phyloP scores from a whole-genome alignment of 2,329 filamentous ascomycete genomes.

The Calcarisporium arbuscula region DNA sequence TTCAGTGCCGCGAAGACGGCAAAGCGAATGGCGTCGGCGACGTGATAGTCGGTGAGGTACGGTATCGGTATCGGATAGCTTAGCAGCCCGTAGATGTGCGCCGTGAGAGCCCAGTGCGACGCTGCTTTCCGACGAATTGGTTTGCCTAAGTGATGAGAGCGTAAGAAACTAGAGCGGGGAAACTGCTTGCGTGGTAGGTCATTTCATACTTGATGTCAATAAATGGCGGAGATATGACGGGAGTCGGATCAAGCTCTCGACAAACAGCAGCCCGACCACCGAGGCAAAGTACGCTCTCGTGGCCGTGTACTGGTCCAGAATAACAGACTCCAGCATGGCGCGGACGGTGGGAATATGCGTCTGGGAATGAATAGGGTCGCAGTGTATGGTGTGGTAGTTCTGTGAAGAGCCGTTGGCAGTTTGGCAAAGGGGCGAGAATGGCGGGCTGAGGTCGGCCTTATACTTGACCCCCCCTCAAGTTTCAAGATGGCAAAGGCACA shows the following conservation, averaged over 20 bases:
- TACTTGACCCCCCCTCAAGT: too few species aligned
- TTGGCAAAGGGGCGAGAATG: too few species aligned
- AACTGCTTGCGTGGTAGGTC: too few species aligned
- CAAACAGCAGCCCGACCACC: conserved; percentile 14
- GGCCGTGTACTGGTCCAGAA: conserved; percentile 14
- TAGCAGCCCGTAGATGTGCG: conserved; percentile 10
- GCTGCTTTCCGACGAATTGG: neutral
- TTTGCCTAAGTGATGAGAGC: neutral
- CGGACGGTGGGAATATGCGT: too few species aligned
- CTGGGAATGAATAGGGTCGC: too few species aligned
- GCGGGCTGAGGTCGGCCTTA: too few species aligned
- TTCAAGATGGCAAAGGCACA: too few species aligned
- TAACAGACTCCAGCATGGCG: conserved; percentile 9
- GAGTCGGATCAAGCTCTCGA: conserved; percentile 12
- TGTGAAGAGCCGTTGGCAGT: too few species aligned
- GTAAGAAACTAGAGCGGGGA: neutral
- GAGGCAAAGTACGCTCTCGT: conserved; percentile 12
- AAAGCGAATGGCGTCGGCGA: conserved; percentile 13
- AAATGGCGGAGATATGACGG: conserved; percentile 9
- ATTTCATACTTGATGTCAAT: conserved; percentile 11
- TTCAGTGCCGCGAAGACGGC: conserved; percentile 15
- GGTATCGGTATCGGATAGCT: conserved; percentile 9
- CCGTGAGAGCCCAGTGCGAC: conserved; percentile 1
- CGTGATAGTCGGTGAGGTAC: conserved; percentile 9
- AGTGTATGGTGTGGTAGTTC: too few species aligned